Evolutionary conservation across 2,329 filamentous ascomycete species (phyloP).

Genomic region (Colletotrichum falcatum): DNA sequence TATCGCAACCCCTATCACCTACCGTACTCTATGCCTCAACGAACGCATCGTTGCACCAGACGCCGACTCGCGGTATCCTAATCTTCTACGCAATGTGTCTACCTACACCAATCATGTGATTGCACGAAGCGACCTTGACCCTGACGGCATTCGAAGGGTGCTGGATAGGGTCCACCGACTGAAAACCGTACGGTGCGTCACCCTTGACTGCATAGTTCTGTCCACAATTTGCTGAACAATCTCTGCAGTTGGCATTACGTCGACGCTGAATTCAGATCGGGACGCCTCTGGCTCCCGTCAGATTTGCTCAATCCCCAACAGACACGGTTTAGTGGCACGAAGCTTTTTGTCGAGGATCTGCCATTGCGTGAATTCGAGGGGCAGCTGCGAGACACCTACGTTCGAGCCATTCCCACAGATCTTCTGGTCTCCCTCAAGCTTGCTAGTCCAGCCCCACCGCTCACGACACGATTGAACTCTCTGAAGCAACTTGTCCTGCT

Average conservation of each 20-base stretch:
- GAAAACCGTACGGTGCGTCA: slow-evolving; percentile 54
- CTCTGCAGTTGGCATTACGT: slow-evolving; percentile 55
- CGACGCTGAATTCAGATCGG: slow-evolving; percentile 46
- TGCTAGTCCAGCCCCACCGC: slow-evolving; percentile 53
- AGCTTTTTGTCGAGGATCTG: slow-evolving; percentile 56
- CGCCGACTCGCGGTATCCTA: slow-evolving; percentile 49
- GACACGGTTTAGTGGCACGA: slow-evolving; percentile 46
- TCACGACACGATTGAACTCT: slow-evolving; percentile 55
- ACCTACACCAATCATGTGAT: slow-evolving; percentile 55
- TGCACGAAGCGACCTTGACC: slow-evolving; percentile 55
- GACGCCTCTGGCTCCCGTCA: slow-evolving; percentile 53
- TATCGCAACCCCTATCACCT: slow-evolving; percentile 58
- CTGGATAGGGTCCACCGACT: slow-evolving; percentile 53
- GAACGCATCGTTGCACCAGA: slow-evolving; percentile 51
- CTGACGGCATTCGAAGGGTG: slow-evolving; percentile 50
- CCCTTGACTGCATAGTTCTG: neutral
- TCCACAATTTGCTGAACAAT: neutral
- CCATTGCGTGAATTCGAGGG: slow-evolving; percentile 54
- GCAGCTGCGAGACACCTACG: slow-evolving; percentile 51
- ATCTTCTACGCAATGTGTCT: slow-evolving; percentile 52
- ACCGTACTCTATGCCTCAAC: slow-evolving; percentile 54
- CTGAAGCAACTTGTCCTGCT: slow-evolving; percentile 58
- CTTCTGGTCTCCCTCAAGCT: slow-evolving; percentile 56
- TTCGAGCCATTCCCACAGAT: slow-evolving; percentile 53
- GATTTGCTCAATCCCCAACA: slow-evolving; percentile 52